These are phyloP conservation scores for Inga oerstediana DNA, from an alignment of 306 rosid genomes.

Conservation along the genomic window DNA sequence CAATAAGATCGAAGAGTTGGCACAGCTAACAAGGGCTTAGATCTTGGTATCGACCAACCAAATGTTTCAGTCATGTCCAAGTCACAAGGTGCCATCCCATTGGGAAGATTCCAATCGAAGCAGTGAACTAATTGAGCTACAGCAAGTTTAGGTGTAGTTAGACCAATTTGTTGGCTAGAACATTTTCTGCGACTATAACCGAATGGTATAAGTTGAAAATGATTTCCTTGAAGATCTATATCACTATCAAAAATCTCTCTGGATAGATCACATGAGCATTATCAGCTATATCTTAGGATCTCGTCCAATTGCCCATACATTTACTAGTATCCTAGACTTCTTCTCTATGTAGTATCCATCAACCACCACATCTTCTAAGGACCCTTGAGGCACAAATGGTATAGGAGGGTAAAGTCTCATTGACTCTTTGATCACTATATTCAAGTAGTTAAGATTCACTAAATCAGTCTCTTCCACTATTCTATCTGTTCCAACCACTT, in stretches of 20 bases:
- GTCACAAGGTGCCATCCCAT: conserved; percentile 4
- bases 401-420: conserved; percentile 32
- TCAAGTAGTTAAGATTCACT: conserved; percentile 35
- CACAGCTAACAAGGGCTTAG: conserved; percentile 21
- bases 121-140: conserved; percentile 47
- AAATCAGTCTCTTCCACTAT: conserved; percentile 38
- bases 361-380: conserved; percentile 1
- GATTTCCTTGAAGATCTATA: conserved; percentile 14
- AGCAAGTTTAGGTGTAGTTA: not conserved
- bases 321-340: conserved; percentile 28
- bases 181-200: conserved; percentile 44
- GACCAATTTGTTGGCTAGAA: conserved; percentile 37
- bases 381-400: conserved; percentile 18
- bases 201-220: conserved; percentile 36
- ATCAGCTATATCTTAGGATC: not conserved
- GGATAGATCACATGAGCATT: conserved; percentile 35
- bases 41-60: conserved; percentile 3
- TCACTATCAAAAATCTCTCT: conserved; percentile 32
- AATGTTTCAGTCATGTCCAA: conserved; percentile 43
- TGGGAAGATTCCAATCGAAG: conserved; percentile 46
- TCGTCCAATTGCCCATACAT: conserved; percentile 40
- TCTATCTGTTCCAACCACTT: conserved; percentile 12
- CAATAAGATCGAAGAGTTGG: conserved; percentile 4
- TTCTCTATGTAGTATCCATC: conserved; percentile 32
- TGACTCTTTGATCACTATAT: conserved; percentile 39